Base-by-base conservation (phyloP, 176 grass and related monocot species). In the Tuctoria greenei region DNA sequence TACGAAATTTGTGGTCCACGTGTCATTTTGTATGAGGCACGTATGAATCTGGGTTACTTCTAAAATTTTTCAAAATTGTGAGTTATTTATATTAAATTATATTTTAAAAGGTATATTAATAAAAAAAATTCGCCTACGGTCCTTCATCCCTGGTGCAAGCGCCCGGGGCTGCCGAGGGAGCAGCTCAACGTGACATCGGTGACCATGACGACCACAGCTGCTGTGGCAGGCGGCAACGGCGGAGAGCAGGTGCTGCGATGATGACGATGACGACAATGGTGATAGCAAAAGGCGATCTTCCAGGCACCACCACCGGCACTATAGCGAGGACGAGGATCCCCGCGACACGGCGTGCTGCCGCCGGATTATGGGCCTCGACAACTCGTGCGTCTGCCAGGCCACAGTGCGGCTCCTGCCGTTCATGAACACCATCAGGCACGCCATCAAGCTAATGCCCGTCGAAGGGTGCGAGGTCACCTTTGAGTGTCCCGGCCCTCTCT, bases 321-420 rank as follows among this genome's bases (percentile, higher is more conserved):
- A 64, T 21, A 71, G 63, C 11, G 47, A 63, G 66, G 60, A 62
- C 1, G 50, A 79, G 16, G 80, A 92, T 67, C 85, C 92, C 4
- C 51, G 62, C 26, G 86, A 92, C 84, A 85, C 89, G 1, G 87
- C 86, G 7, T 96, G 89, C 75, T 96, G 93, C 81, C 76, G 90
- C 4, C 75, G 93, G 25, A 82, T 96, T 13, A 83, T 82, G 78
- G 79, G 86, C 4, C 68, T 90, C 4, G 89, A 96, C 77, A 86
- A 86, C 68, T 77, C 89, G 10, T 96, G 93, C 75, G 75, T 79
- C 47, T 92, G 93, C 79, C 89, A 86, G 51, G 86, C 71, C 25
- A 45, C 69, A 2, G 73, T 78, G 4, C 81, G 87, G 10, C 82
- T 92, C 5, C 93, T 89, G 6, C 8, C 75, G 16, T 96, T 96